Evolutionary conservation across 164 flowering plant species (phyloP).

Genomic region (Buxus sempervirens): DNA sequence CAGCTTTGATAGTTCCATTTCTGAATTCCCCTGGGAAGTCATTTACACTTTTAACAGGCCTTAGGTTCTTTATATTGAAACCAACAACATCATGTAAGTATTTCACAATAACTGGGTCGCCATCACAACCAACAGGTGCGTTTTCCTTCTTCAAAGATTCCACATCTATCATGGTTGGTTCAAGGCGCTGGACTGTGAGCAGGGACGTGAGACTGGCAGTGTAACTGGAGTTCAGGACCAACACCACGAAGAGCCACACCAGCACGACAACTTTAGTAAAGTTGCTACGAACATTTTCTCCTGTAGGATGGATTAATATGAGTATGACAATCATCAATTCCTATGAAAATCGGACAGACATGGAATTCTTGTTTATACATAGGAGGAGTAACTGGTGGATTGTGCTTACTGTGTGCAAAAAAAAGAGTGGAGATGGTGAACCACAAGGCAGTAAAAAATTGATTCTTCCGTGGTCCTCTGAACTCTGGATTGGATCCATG

Average conservation of each 20-base stretch:
- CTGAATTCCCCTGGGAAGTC: background rate
- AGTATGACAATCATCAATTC: no score
- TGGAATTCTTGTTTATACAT: no score
- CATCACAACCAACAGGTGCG: constrained; percentile 34
- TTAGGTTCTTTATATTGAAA: constrained; percentile 6
- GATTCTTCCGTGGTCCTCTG: constrained; percentile 3
- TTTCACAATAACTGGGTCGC: constrained; percentile 27
- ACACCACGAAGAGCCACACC: constrained; percentile 42
- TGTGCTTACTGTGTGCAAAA: constrained; percentile 7
- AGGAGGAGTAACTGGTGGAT: background rate
- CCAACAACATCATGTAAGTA: constrained; percentile 24
- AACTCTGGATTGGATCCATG: constrained; percentile 9
- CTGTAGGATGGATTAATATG: no score
- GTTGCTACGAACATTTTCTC: constrained; percentile 34
- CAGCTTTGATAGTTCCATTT: background rate
- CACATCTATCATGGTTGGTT: constrained; percentile 33
- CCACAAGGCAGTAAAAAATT: constrained; percentile 2
- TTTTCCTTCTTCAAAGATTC: constrained; percentile 19
- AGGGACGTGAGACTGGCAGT: constrained; percentile 46
- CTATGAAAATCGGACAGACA: no score
- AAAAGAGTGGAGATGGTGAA: constrained; percentile 10
- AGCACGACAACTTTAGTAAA: constrained; percentile 27
- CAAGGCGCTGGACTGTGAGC: constrained; percentile 36
- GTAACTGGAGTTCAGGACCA: constrained; percentile 38
- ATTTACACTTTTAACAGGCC: background rate